A percentile compares a stretch with the other conserved stretches of the same genome.
Conservation (phyloP, 2,329 filamentous ascomycete species). For the Didymella glomerata region DNA sequence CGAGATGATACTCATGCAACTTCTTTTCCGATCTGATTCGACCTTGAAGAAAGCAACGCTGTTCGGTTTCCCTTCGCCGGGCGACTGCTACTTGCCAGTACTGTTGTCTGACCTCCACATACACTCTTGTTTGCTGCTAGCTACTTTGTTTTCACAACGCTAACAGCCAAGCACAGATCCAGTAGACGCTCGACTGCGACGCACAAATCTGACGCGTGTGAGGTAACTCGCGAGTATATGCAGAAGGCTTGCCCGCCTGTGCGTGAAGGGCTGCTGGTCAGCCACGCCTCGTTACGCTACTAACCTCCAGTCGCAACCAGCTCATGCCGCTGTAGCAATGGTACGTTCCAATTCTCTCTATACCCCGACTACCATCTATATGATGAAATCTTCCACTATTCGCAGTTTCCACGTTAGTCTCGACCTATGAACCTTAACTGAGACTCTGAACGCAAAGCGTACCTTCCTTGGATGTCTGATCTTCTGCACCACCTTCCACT, state of each 20-base stretch:
- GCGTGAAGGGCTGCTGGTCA: neutral
- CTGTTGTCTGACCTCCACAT: conserved; percentile 72
- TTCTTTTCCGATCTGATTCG: conserved; percentile 92
- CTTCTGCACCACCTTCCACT: conserved; percentile 8
- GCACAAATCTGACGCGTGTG: neutral
- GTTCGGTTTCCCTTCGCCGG: conserved; percentile 68
- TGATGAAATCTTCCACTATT: conserved; percentile 83
- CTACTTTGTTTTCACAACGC: neutral
- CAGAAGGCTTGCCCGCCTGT: neutral
- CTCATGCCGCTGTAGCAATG: neutral
- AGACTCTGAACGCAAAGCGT: conserved; percentile 69
- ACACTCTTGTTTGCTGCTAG: neutral
- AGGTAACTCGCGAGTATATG: neutral
- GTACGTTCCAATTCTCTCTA: conserved; percentile 21
- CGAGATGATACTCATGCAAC: conserved; percentile 80
- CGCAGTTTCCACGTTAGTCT: conserved; percentile 89
- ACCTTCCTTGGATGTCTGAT: conserved; percentile 83
- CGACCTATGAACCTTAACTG: conserved; percentile 66
- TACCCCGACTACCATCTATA: conserved; percentile 45
- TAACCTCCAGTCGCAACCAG: neutral
- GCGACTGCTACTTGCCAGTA: conserved; percentile 92
- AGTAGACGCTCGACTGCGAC: neutral
- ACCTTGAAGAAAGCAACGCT: conserved; percentile 80
- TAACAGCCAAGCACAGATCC: conserved; percentile 9
- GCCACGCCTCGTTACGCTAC: neutral